Base-by-base conservation (phyloP, 2,329 filamentous ascomycete species). In the Epichloe glyceriae region DNA sequence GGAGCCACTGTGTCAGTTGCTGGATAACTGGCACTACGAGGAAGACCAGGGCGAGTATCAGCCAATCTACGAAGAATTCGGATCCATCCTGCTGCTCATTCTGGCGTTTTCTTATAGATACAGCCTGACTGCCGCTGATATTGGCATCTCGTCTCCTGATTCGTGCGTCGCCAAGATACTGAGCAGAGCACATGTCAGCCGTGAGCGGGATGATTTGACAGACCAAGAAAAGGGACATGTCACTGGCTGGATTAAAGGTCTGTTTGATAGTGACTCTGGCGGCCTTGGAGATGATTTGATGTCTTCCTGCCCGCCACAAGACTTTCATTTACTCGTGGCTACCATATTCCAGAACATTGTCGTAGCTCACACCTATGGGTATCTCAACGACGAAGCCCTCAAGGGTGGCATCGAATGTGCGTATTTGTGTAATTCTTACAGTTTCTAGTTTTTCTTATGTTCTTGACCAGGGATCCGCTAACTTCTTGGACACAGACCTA, bases 11-110 rank as follows among this genome's bases (percentile, higher is more conserved):
- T 90, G 85, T 62, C 79, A 82, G 20, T 71, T 91, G 11, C 72
- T 94, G 12, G 86, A 93, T 58, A 80, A 79, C 54, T 93, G 87
- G 87, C 73, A 77, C 11, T 88, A 90, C 58, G 87, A 91, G 39
- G 86, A 89, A 54, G 86, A 91, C 57, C 86, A 90, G 66, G 82
- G 80, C 49, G 88, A 93, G 61, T 88, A 88, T 58, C 87, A 91
- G 62, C 86, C 86, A 0, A 81, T 89, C 0, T 93, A 93, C 58
- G 88, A 93, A 60, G 88, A 94, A 58, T 93, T 91, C 57, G 86
- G 86, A 0, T 81, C 85, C 0, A 82, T 90, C 15, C 68, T 93
- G 7, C 73, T 93, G 1, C 71, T 93, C 2, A 74, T 89, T 0
- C 67, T 90, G 48, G 84, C 85, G 0, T 83, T 89, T 55, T 76